Base-by-base conservation (phyloP, 2,329 filamentous ascomycete genomes). In the Colletotrichum sansevieriae region DNA sequence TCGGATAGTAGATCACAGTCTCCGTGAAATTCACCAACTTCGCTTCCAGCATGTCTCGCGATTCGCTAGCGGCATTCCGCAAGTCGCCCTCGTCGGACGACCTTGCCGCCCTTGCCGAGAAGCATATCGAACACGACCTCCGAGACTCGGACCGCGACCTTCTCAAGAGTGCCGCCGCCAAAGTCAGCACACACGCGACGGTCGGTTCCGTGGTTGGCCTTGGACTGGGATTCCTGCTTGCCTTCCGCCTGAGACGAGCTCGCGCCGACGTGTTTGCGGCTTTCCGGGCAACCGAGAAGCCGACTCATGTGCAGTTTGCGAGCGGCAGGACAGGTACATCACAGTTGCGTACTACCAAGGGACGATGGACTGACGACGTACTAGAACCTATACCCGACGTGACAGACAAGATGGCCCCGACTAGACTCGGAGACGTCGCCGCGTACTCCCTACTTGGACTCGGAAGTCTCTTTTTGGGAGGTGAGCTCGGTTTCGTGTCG, bases 391-490 rank as follows among this genome's bases (percentile, higher is more conserved):
- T 92, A 1, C 90, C 90, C 0, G 88, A 92, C 72, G 78, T 92
- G 41, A 87, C 86, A 0, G 83, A 83, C 0, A 74, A 88, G 43
- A 72, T 92, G 46, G 83, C 85, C 51, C 90, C 90, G 0, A 87
- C 85, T 2, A 81, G 81, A 0, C 74, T 86, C 56, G 89, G 89
- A 13, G 90, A 92, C 71, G 75, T 88, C 33, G 85, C 87, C 3
- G 87, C 90, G 0, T 91, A 90, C 74, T 85, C 86, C 70, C 86
- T 92, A 74, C 89, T 91, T 54, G 84, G 85, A 0, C 74, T 86
- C 0, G 89, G 88, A 13, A 89, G 90, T 0, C 75, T 91, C 5
- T 88, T 92, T 70, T 71, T 92, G 6, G 89, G 89, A 8, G 90
- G 90, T 8, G 90, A 92, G 78, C 78, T 84, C 12, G 90, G 90